These are phyloP conservation scores for Amanita rubescens DNA, from an alignment of 768 basidiomycete species.

Conservation along the genomic window DNA sequence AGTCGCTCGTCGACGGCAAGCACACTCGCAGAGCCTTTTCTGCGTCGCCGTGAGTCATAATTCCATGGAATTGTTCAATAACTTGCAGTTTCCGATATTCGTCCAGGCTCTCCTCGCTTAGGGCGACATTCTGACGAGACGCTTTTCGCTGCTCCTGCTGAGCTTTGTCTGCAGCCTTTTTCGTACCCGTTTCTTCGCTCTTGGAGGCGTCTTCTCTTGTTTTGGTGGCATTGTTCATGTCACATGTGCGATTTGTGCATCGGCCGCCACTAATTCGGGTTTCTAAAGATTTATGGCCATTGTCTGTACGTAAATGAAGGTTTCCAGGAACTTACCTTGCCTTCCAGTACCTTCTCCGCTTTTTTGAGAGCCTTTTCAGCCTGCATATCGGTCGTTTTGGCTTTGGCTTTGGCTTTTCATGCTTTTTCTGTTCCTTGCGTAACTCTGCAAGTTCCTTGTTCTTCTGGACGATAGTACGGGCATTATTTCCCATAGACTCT, in stretches of 20 bases:
- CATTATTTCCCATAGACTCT: constrained; percentile 67
- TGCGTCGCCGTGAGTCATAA: constrained; percentile 20
- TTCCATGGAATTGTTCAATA: background rate
- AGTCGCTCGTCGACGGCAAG: constrained; percentile 84
- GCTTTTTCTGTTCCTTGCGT: constrained; percentile 58
- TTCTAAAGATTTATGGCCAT: constrained; percentile 37
- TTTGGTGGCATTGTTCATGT: constrained; percentile 58
- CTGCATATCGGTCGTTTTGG: constrained; percentile 66
- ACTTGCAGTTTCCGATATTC: constrained; percentile 81
- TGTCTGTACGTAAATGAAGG: background rate
- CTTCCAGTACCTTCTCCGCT: constrained; percentile 82
- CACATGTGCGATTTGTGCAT: constrained; percentile 85
- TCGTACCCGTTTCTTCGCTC: constrained; percentile 46
- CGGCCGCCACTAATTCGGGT: constrained; percentile 76
- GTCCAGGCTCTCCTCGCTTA: constrained; percentile 78
- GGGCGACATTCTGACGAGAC: constrained; percentile 65
- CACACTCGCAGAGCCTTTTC: constrained; percentile 73
- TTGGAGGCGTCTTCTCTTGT: constrained; percentile 56
- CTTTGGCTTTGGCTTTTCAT: constrained; percentile 73
- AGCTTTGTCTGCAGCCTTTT: constrained; percentile 66
- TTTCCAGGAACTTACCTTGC: constrained; percentile 44
- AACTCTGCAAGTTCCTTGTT: constrained; percentile 66
- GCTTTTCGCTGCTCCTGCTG: constrained; percentile 73
- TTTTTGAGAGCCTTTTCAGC: constrained; percentile 86
- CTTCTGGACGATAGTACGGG: constrained; percentile 59